These are phyloP conservation scores for Chlamydomonas sp. DNA, from an alignment of 139 green algal genomes.

Conservation along the genomic window DNA sequence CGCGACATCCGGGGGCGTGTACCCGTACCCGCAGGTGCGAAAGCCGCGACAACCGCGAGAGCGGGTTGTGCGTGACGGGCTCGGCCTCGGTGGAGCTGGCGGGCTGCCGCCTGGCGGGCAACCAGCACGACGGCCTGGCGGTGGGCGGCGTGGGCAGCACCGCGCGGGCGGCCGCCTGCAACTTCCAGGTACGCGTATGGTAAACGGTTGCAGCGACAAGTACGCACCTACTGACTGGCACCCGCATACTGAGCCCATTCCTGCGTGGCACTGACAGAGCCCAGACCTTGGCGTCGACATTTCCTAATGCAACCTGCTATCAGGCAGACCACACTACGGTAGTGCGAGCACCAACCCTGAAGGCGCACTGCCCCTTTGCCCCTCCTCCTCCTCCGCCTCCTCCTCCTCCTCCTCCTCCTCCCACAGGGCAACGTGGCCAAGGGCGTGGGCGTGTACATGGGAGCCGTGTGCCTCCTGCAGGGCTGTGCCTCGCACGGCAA, in stretches of 20 bases:
- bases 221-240: too few relatives aligned
- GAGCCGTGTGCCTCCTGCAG: neutral
- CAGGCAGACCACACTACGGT: too few relatives aligned
- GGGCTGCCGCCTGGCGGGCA: conserved; percentile 5
- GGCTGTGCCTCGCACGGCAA: conserved; percentile 18
- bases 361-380: neutral
- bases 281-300: too few relatives aligned
- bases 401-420: neutral
- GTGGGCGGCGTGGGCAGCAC: conserved; percentile 11
- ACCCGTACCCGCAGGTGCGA: neutral
- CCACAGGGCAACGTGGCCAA: conserved; percentile 27
- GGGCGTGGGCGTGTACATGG: conserved; percentile 29
- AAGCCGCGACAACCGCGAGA: conserved; percentile 26
- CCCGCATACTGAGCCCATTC: too few relatives aligned
- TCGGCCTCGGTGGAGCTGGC: neutral
- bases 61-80: conserved; percentile 22
- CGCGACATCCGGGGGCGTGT: neutral
- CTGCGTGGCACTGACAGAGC: too few relatives aligned
- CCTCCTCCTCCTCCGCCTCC: neutral
- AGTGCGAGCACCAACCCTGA: too few relatives aligned
- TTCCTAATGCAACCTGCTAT: too few relatives aligned
- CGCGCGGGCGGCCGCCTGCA: too few relatives aligned
- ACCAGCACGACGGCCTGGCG: conserved; percentile 30
- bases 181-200: too few relatives aligned
- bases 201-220: too few relatives aligned